Evolutionary conservation across 345 rosid genomes (phyloP), one percentile per base, ranked within the genome.

Genomic region (Iberis pinnata): DNA sequence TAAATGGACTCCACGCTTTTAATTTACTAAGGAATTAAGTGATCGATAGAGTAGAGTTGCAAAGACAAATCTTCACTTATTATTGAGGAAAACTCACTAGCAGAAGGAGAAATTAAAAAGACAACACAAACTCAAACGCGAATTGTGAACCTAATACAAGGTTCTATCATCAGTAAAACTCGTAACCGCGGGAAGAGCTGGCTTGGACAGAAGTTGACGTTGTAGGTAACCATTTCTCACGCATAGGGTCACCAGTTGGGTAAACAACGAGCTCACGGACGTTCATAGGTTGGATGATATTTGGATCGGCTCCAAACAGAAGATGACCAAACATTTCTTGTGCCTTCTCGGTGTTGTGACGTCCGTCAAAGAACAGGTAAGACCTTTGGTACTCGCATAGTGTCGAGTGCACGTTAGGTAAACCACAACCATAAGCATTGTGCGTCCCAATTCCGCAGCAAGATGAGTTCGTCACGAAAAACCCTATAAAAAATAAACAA

Each of bases 271-370:
- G n/a, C 37, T 32, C 37, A 10, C 37, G 37, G 4, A 32, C 37
- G n/a, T 32, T 32, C 37, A 32, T 32, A 2, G 37, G 37, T 32
- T 32, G 12, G n/a, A 32, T 32, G n/a, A 32, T n/a, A 32, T 9
- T 32, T 32, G 37, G 12, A 32, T 32, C 37, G n/a, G 37, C 37
- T 32, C 37, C 37, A 32, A 32, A 9, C 1, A 32, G n/a, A 32
- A 32, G 37, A 32, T 32, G 37, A 32, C n/a, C 37, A 32, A 32
- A 32, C 37, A 32, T 32, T 32, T 32, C 37, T 32, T 32, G 37
- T 5, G 37, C 37, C 37, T 69, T 69, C 31, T 69, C 65, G 5
- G 73, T 46, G 27, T 69, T 63, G 70, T 69, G 73, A 37, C 65
- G 59, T 12, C 73, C 73, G 10, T 69, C 73, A 4, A 49, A 69